These are phyloP conservation scores for Daldinia childiae DNA, from an alignment of 495 filamentous ascomycete species.

Conservation along the genomic window DNA sequence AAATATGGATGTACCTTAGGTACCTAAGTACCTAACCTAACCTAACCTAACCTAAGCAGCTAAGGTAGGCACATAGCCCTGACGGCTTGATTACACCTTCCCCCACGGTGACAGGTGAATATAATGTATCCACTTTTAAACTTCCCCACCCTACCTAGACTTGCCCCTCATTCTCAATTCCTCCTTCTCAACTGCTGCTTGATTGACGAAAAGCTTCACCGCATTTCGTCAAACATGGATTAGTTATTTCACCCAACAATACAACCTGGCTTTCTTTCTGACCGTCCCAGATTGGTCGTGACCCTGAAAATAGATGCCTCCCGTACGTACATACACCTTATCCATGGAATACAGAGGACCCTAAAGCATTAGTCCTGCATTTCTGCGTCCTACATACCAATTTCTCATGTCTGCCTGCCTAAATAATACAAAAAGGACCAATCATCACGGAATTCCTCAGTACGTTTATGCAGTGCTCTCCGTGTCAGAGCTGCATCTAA, in stretches of 20 bases:
- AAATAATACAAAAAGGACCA: slow-evolving; percentile 21
- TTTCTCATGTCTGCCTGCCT: slow-evolving; percentile 32
- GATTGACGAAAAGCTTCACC: slow-evolving; percentile 32
- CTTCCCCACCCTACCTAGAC: slow-evolving; percentile 12
- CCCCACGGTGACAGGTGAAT: slow-evolving; percentile 18
- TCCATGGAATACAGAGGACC: slow-evolving; percentile 4
- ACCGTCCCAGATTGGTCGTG: slow-evolving; percentile 14
- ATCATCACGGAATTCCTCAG: slow-evolving; percentile 8
- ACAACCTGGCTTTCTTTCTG: slow-evolving; percentile 5
- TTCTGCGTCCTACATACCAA: slow-evolving; percentile 17
- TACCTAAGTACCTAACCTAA: too few species aligned
- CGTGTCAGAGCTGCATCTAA: slow-evolving; percentile 30
- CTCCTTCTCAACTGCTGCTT: slow-evolving; percentile 10
- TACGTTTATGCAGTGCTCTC: not conserved
- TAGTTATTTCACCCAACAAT: slow-evolving; percentile 16
- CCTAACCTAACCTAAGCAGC: too few species aligned
- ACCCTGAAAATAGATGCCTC: slow-evolving; percentile 19
- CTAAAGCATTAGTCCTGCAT: slow-evolving; percentile 13
- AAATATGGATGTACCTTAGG: not conserved
- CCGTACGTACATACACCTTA: slow-evolving; percentile 2
- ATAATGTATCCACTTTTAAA: not conserved
- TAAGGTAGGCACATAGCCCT: too few species aligned
- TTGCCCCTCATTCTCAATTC: slow-evolving; percentile 27
- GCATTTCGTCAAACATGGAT: slow-evolving; percentile 38
- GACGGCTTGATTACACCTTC: not conserved